Evolutionary conservation across 2,329 filamentous ascomycete species (phyloP).

Genomic region (Zymoseptoria crescenta): DNA sequence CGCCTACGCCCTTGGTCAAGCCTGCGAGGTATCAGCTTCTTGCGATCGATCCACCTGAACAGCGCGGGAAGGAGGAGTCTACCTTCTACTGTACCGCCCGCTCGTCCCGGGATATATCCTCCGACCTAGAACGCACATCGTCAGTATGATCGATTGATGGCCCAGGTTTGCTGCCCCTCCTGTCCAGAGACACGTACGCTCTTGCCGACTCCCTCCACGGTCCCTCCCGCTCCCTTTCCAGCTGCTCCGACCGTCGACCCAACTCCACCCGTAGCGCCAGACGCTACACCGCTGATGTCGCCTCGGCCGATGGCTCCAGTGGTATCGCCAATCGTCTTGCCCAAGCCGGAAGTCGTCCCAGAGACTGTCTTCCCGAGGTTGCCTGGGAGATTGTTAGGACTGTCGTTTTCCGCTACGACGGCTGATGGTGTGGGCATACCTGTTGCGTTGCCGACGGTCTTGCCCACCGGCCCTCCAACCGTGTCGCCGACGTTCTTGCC

Average conservation of each 20-base stretch:
- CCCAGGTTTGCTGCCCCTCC: too few species aligned
- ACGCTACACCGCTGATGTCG: conserved; percentile 33
- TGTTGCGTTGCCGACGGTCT: conserved; percentile 20
- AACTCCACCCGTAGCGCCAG: conserved; percentile 30
- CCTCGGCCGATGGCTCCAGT: conserved; percentile 37
- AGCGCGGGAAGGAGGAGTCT: not conserved
- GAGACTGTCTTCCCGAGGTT: conserved; percentile 38
- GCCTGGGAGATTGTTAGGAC: conserved; percentile 30
- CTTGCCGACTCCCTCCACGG: conserved; percentile 23
- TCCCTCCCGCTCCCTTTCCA: conserved; percentile 20
- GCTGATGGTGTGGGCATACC: not conserved
- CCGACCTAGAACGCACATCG: conserved; percentile 29
- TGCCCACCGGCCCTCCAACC: conserved; percentile 31
- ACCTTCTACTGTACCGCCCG: conserved; percentile 32
- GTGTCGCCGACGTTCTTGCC: conserved; percentile 7
- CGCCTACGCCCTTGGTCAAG: conserved; percentile 35
- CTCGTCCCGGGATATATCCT: conserved; percentile 31
- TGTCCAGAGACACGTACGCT: conserved; percentile 1
- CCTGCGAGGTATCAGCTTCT: conserved; percentile 19
- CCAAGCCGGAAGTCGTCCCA: conserved; percentile 34
- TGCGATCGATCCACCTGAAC: not conserved
- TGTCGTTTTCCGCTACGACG: conserved; percentile 9
- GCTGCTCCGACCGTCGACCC: conserved; percentile 31
- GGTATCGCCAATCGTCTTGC: conserved; percentile 38
- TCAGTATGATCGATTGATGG: conserved; percentile 21